phyloP scores from a whole-genome alignment of 805 yeast species.

The Nakazawaea ernobii region DNA sequence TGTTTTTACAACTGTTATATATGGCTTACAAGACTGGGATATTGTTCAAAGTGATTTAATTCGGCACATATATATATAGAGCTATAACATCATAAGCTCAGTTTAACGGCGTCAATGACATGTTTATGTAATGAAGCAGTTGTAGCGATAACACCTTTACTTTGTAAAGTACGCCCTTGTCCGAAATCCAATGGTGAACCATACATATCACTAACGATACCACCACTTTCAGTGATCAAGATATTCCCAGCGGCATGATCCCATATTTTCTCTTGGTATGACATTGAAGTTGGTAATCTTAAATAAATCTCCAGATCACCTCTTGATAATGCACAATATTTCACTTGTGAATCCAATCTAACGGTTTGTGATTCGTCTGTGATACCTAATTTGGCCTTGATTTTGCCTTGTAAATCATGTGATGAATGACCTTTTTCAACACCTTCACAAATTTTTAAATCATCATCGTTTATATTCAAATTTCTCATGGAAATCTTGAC shows the following conservation, averaged over 20 bases:
- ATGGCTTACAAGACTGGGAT: slow-evolving; percentile 6
- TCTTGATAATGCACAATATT: slow-evolving; percentile 83
- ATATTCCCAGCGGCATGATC: slow-evolving; percentile 97
- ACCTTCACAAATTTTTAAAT: slow-evolving; percentile 77
- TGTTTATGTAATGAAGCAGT: slow-evolving; percentile 38
- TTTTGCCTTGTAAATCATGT: slow-evolving; percentile 75
- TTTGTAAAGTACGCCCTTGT: slow-evolving; percentile 70
- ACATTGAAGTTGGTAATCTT: slow-evolving; percentile 72
- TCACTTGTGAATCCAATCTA: slow-evolving; percentile 92
- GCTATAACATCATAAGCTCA: no score
- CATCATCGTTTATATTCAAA: slow-evolving; percentile 23
- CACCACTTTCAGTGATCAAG: slow-evolving; percentile 86
- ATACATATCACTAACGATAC: slow-evolving; percentile 77
- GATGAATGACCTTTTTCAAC: slow-evolving; percentile 95
- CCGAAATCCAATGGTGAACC: slow-evolving; percentile 79
- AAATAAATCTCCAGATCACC: slow-evolving; percentile 93
- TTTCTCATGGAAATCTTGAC: slow-evolving; percentile 47
- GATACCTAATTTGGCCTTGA: slow-evolving; percentile 61
- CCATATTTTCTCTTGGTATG: slow-evolving; percentile 93
- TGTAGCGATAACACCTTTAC: slow-evolving; percentile 94
- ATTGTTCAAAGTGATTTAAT: neutral
- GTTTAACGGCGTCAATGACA: slow-evolving; percentile 45
- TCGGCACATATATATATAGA: no score
- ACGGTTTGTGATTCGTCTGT: slow-evolving; percentile 52
- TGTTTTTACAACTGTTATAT: slow-evolving; percentile 8